Percentiles rank a stretch among this genome's conserved stretches.
Evolutionary conservation across 177 flowering plant species (phyloP).

Genomic region (Vitis hybrid): DNA sequence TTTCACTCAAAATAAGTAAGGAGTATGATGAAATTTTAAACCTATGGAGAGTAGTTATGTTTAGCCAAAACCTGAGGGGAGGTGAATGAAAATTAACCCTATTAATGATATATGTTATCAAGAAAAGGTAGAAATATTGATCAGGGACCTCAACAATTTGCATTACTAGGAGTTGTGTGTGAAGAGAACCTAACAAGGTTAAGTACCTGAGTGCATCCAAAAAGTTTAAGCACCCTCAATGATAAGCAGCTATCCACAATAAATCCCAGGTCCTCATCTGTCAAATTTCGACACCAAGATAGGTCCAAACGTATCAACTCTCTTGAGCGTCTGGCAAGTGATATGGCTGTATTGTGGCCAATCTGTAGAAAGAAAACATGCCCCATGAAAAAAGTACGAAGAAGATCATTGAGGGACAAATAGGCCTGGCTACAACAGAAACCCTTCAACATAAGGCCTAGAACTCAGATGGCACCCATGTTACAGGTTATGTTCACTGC

Average conservation of each 20-base stretch:
- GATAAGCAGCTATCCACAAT: conserved; percentile 66
- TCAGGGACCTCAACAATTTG: background rate
- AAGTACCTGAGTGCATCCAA: conserved; percentile 77
- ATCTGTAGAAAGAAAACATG: conserved; percentile 34
- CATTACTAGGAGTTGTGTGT: background rate
- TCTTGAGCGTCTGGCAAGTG: conserved; percentile 42
- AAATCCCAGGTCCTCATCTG: conserved; percentile 55
- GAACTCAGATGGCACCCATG: no score
- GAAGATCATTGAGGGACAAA: no score
- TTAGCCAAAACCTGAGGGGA: background rate
- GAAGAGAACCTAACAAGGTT: no score
- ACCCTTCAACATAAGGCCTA: no score
- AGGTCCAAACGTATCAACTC: conserved; percentile 48
- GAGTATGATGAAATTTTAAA: no score
- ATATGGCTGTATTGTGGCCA: conserved; percentile 45
- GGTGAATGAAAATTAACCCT: no score
- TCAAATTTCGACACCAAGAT: conserved; percentile 62
- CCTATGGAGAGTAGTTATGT: background rate
- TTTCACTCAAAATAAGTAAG: no score
- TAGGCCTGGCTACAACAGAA: no score
- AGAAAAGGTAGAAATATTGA: background rate
- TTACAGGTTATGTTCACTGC: background rate
- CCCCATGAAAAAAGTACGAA: background rate
- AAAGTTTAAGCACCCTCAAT: conserved; percentile 50
- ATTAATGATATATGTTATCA: no score